Base-by-base conservation (phyloP, 495 filamentous ascomycete genomes). In the Articulospora tetracladia region DNA sequence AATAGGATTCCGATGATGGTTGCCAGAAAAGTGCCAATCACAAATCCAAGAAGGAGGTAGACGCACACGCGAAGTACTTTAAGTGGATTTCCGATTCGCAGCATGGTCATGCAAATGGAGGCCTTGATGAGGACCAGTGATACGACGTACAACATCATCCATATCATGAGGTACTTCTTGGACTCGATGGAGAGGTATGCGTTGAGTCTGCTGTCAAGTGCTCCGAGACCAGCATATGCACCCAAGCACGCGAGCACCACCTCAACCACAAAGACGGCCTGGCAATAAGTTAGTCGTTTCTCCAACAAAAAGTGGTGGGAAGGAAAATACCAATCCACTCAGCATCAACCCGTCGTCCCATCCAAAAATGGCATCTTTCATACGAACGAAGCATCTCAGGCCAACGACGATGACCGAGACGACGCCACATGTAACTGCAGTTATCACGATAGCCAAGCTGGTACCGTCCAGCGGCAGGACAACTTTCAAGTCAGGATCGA, bases 321-420 rank as follows among this genome's bases (percentile, higher is more conserved):
- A 17, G 6, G 17, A 50, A 50, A 2, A 25, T 50, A 50, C 47
- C 25, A 24, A 11, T 26, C 22, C 47, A 25, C 6, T n/a, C 20
- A 50, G 17, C 47, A 50, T 50, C 20, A 50, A 50, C 2, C 47
- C 47, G 25, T 50, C 47, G 25, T 50, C 47, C 47, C 47, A 50
- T 6, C 47, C 47, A 25, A 50, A 50, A 10, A 50, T 3, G 6
- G 4, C 4, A 12, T 50, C 47, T n/a, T 17, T 11, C n/a, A 50
- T 24, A 2, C 47, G 47, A 6, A 50, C 47, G 11, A 50, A 25
- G 11, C 22, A 25, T 27, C 47, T 24, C 8, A 50, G 17, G 47
- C 47, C 47, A 11, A 50, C 47, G 3, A 50, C 47, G 3, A 27
- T 3, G 6, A 27, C 25, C 17, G 47, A 24, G 23, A 50, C 25